Evolutionary conservation across 352 stramenopile genomes (phyloP).

Genomic region (Phytophthora pseudosyringae): DNA sequence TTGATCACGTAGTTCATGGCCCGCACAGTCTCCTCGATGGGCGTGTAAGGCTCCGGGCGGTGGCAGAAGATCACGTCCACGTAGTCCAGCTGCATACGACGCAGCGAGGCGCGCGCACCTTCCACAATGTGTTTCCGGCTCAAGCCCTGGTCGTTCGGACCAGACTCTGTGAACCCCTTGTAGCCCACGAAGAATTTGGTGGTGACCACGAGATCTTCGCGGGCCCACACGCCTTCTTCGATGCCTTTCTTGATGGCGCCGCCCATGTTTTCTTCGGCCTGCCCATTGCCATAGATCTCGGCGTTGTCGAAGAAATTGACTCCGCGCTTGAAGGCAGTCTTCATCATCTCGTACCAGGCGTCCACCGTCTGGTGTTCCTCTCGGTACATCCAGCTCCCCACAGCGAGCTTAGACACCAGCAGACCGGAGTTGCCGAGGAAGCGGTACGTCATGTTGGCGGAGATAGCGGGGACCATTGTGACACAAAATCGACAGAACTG

Average conservation of each 20-base stretch:
- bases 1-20: conserved; percentile 70
- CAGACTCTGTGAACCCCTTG: conserved; percentile 22
- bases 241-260: conserved; percentile 50
- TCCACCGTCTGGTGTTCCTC: conserved; percentile 37
- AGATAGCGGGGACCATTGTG: neutral
- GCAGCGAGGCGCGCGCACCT: conserved; percentile 44
- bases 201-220: conserved; percentile 63
- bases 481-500: neutral
- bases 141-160: conserved; percentile 38
- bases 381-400: conserved; percentile 41
- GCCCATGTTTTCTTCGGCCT: conserved; percentile 43
- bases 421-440: conserved; percentile 51
- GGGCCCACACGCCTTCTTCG: conserved; percentile 37
- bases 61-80: conserved; percentile 75
- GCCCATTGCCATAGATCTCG: conserved; percentile 7
- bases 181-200: conserved; percentile 62
- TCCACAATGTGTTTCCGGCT: conserved; percentile 61
- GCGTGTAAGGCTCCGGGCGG: conserved; percentile 53
- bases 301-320: conserved; percentile 15
- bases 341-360: conserved; percentile 7
- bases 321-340: conserved; percentile 2
- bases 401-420: conserved; percentile 48
- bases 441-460: conserved; percentile 48
- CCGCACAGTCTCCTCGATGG: conserved; percentile 62
- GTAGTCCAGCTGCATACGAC: conserved; percentile 51